Evolutionary conservation across 305 asterid species (phyloP).

Genomic region (Salvia sclarea): DNA sequence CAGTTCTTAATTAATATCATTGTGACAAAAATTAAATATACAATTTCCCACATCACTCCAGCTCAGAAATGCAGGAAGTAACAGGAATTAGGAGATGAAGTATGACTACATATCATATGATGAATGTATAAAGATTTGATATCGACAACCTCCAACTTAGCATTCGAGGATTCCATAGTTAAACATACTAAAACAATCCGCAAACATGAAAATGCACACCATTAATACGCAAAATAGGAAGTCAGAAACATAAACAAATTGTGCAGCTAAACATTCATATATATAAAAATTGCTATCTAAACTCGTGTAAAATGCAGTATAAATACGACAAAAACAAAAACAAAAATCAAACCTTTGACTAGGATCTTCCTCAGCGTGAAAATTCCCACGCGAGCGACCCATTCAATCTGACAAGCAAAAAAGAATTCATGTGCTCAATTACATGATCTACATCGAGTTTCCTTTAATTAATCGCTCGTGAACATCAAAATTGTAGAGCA

Average conservation of each 20-base stretch:
- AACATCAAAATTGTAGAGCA: background rate
- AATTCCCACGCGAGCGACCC: conserved; percentile 89
- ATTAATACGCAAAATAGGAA: background rate
- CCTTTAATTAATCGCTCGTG: background rate
- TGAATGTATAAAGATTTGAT: background rate
- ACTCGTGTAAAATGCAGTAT: conserved; percentile 19
- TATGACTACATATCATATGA: background rate
- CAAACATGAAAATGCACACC: background rate
- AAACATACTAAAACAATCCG: background rate
- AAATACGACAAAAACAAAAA: background rate
- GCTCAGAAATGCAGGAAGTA: conserved; percentile 20
- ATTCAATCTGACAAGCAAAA: conserved; percentile 39
- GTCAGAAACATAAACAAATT: background rate
- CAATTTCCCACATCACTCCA: background rate
- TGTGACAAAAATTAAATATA: background rate
- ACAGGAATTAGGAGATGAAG: background rate
- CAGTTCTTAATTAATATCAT: conserved; percentile 9
- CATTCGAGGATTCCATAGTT: background rate
- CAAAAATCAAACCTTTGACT: conserved; percentile 54
- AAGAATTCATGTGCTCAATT: conserved; percentile 13
- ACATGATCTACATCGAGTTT: conserved; percentile 5
- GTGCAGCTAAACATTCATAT: background rate
- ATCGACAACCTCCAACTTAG: background rate
- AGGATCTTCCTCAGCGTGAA: conserved; percentile 76
- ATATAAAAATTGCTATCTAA: background rate